Evolutionary conservation across 2,329 filamentous ascomycete species (phyloP), one percentile per base, ranked within the genome.

Genomic region (Curvularia sp.): DNA sequence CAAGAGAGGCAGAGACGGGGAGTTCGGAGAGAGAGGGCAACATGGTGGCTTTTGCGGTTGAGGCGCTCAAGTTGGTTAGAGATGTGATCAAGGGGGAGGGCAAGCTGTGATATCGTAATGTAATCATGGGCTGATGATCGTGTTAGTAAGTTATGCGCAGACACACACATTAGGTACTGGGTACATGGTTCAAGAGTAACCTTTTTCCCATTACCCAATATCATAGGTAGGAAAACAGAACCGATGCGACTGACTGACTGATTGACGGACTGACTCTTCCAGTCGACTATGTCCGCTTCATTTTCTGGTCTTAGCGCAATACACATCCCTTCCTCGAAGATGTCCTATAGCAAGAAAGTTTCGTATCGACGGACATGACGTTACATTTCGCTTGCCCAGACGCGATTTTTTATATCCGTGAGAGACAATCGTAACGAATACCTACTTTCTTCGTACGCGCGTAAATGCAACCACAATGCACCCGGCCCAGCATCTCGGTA

Each of bases 1-100:
- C 80, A 52, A 80, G 80, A 53, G 87, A 89, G 72, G 66, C 86
- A 27, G 80, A 85, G 50, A 88, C 86, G 1, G 84, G 82, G 7
- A 73, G 82, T 23, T 81, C 79, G 8, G 78, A 88, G 67, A 76
- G 87, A 55, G 82, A 84, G 68, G 82, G 65, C 49, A 89, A 89
- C 68, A 89, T 89, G 87, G 79, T 88, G 57, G 73, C 74, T 36
- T 89, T 89, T 80, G 85, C 86, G 0, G 78, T 80, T 3, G 85
- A 86, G 72, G 85, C 78, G 23, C 74, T 88, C 77, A 81, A 71
- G 67, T 70, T 88, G 60, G 71, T 88, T 63, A 80, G 78, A 66
- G 86, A 88, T 75, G 82, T 86, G 32, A 80, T 88, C 39, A 80
- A 80, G 56, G 79, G 76, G 8, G 73, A 34, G 12, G 41, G 78